A percentile compares a stretch with the other conserved stretches of the same genome.
phyloP scores from a whole-genome alignment of 2,329 filamentous ascomycete genomes.

The Coleophoma crateriformis region DNA sequence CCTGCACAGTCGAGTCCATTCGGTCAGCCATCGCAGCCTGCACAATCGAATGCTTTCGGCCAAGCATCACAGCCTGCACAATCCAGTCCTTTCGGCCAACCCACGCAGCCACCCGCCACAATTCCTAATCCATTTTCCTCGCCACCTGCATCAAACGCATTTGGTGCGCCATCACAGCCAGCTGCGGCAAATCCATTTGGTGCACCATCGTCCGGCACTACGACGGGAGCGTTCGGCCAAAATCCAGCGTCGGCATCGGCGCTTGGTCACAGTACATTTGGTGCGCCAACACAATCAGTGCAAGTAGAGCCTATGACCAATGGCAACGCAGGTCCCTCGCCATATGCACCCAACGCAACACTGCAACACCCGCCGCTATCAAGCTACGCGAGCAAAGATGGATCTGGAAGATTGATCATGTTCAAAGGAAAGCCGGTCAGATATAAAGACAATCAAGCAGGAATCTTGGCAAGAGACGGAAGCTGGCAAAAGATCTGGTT shows the following conservation, averaged over 20 bases:
- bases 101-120: conserved; percentile 12
- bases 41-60: conserved; percentile 11
- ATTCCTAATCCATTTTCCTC: conserved; percentile 2
- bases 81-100: conserved; percentile 5
- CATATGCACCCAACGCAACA: conserved; percentile 3
- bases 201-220: neutral
- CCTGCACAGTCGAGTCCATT: conserved; percentile 22
- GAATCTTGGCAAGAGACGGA: conserved; percentile 44
- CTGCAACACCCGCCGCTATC: conserved; percentile 7
- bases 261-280: neutral
- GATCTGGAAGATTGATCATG: conserved; percentile 35
- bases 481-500: conserved; percentile 65
- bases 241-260: neutral
- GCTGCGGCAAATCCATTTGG: neutral
- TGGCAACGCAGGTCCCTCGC: neutral
- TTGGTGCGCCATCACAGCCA: neutral
- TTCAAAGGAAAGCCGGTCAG: conserved; percentile 61
- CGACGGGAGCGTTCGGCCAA: neutral
- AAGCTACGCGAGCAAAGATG: conserved; percentile 16
- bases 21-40: conserved; percentile 20
- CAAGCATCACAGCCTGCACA: neutral
- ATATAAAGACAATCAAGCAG: conserved; percentile 49
- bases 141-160: no score
- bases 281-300: neutral
- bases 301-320: neutral